These are phyloP conservation scores for Pestalotiopsis sp. DNA, from an alignment of 2,329 filamentous ascomycete species.

Conservation along the genomic window DNA sequence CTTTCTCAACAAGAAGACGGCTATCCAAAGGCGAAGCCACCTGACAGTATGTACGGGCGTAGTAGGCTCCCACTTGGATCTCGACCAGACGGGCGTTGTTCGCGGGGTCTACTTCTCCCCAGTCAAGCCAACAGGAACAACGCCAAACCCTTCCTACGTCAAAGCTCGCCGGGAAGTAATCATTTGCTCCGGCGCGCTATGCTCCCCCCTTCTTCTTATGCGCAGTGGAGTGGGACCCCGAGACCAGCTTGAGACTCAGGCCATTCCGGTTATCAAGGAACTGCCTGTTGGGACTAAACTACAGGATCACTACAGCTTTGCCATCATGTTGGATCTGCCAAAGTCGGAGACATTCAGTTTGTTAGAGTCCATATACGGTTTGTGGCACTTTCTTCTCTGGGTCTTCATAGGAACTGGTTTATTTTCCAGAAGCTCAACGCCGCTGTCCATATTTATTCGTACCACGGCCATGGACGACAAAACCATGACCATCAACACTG, in stretches of 20 bases:
- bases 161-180: slow-evolving; percentile 25
- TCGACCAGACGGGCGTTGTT: slow-evolving; percentile 22
- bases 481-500: slow-evolving; percentile 24
- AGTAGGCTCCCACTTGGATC: slow-evolving; percentile 28
- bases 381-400: slow-evolving; percentile 33
- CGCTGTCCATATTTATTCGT: slow-evolving; percentile 26
- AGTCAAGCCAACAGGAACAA: slow-evolving; percentile 26
- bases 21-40: slow-evolving; percentile 9
- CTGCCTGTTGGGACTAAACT: slow-evolving; percentile 30
- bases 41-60: slow-evolving; percentile 34
- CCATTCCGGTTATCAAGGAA: slow-evolving; percentile 26
- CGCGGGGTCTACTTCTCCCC: slow-evolving; percentile 28
- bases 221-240: slow-evolving; percentile 35
- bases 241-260: slow-evolving; percentile 18
- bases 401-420: slow-evolving; percentile 29
- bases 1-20: slow-evolving; percentile 27
- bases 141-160: neutral
- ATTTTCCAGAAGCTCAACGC: slow-evolving; percentile 18
- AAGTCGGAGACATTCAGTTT: slow-evolving; percentile 25
- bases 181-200: slow-evolving; percentile 30
- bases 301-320: slow-evolving; percentile 30
- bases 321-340: slow-evolving; percentile 29
- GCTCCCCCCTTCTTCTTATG: slow-evolving; percentile 34
- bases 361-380: slow-evolving; percentile 19
- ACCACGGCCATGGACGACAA: slow-evolving; percentile 28